phyloP scores from a whole-genome alignment of 306 rosid genomes.

The Trifolium repens region DNA sequence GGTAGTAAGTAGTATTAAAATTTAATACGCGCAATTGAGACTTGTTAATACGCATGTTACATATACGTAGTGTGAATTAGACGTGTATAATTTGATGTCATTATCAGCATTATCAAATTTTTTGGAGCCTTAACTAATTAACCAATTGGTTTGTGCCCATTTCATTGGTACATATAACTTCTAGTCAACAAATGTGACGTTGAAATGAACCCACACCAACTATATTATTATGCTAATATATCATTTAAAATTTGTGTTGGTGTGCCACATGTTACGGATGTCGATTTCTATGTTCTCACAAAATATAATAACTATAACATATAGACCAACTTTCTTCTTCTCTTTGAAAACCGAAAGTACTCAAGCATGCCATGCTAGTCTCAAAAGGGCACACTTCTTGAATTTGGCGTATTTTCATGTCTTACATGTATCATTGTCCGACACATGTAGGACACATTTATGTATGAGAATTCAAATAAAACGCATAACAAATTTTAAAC shows the following conservation, averaged over 20 bases:
- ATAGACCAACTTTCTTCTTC: neutral
- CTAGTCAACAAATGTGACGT: conserved; percentile 26
- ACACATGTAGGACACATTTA: too few relatives aligned
- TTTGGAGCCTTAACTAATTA: neutral
- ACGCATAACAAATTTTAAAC: too few relatives aligned
- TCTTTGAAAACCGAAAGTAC: neutral
- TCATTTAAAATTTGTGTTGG: too few relatives aligned
- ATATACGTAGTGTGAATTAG: neutral
- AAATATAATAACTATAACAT: too few relatives aligned
- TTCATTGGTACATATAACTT: neutral
- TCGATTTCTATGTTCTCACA: neutral
- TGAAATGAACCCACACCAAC: conserved; percentile 15
- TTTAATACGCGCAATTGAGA: neutral
- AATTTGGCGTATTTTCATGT: too few relatives aligned
- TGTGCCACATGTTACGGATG: neutral
- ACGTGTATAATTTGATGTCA: conserved; percentile 10
- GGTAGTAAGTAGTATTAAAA: neutral
- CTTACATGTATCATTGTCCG: too few relatives aligned
- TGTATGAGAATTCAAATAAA: too few relatives aligned
- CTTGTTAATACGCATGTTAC: neutral
- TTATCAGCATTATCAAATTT: neutral
- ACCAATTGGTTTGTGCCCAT: conserved; percentile 21
- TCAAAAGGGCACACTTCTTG: too few relatives aligned
- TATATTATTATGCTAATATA: neutral
- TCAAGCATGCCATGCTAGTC: too few relatives aligned